phyloP scores from a whole-genome alignment of 1,284 basidiomycete species.

The Austroboletus niveus region DNA sequence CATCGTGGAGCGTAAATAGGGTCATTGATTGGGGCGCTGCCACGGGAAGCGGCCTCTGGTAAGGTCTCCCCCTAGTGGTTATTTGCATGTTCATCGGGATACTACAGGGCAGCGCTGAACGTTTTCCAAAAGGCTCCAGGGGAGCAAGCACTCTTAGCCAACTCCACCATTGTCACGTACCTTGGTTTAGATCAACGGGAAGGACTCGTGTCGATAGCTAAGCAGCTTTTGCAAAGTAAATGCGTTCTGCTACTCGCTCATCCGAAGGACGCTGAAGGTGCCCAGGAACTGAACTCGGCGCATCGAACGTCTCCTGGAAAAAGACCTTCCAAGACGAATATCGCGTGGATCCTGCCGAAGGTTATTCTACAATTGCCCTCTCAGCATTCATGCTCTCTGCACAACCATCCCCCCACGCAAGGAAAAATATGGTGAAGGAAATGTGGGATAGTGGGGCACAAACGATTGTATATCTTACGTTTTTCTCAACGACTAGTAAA shows the following conservation, averaged over 20 bases:
- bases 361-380: conserved; percentile 65
- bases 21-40: conserved; percentile 77
- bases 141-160: conserved; percentile 40
- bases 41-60: conserved; percentile 77
- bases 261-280: conserved; percentile 11
- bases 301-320: conserved; percentile 51
- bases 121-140: conserved; percentile 50
- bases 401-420: conserved; percentile 58
- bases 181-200: conserved; percentile 70
- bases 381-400: conserved; percentile 86
- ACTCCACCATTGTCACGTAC: conserved; percentile 58
- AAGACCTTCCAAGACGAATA: conserved; percentile 53
- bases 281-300: conserved; percentile 48
- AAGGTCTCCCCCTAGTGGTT: conserved; percentile 18
- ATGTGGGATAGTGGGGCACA: conserved; percentile 91
- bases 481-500: conserved; percentile 11
- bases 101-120: conserved; percentile 59
- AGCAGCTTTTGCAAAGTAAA: conserved; percentile 58
- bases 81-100: conserved; percentile 12
- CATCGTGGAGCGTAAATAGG: conserved; percentile 53
- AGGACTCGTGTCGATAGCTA: conserved; percentile 64
- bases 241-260: neutral
- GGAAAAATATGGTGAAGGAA: conserved; percentile 71
- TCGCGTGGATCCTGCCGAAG: conserved; percentile 36
- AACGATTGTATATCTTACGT: conserved; percentile 55